Conservation (phyloP, 306 rosid species). For the Cucumis cinereus region DNA sequence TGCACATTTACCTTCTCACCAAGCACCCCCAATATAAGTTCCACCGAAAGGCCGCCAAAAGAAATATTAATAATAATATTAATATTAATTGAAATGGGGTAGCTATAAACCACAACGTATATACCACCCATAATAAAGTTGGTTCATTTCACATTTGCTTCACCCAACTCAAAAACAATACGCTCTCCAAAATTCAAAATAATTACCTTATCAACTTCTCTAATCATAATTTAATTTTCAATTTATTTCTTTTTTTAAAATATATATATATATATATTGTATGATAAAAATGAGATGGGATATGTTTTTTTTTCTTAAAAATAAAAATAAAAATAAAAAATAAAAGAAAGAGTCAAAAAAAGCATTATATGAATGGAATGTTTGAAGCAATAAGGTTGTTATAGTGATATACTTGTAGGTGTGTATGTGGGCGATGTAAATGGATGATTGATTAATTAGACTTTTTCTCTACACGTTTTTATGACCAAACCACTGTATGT, state of each 20-base stretch:
- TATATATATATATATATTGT: no score
- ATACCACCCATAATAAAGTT: not conserved
- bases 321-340: no score
- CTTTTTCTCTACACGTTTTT: conserved; percentile 24
- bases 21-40: not conserved
- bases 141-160: not conserved
- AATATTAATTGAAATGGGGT: not conserved
- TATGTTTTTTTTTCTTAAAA: no score
- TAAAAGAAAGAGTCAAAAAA: not conserved
- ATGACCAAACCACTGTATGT: conserved; percentile 6
- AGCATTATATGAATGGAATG: conserved; percentile 2
- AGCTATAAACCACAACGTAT: not conserved
- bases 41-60: not conserved
- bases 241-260: no score
- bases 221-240: no score
- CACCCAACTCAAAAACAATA: not conserved
- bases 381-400: not conserved
- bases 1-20: not conserved
- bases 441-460: not conserved
- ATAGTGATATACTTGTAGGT: not conserved
- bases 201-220: no score
- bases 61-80: no score
- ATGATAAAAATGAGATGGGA: no score
- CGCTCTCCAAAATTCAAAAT: not conserved
- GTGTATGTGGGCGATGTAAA: not conserved